Conservation (phyloP, 441 rosid genomes). For the Erodium trifolium region DNA sequence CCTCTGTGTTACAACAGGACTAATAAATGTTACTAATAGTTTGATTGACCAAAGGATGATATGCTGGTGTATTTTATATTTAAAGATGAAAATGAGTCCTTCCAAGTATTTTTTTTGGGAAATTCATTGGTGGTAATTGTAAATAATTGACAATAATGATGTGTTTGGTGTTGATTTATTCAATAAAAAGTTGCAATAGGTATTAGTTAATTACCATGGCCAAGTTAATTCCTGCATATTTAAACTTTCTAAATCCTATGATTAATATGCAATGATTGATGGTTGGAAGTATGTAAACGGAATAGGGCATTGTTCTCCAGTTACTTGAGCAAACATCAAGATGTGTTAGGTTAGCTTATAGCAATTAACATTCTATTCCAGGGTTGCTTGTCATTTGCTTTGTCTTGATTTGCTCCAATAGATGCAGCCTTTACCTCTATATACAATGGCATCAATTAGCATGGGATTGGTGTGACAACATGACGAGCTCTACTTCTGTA, state of each 20-base stretch:
- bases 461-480: not conserved
- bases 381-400: not conserved
- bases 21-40: not conserved
- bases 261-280: not conserved
- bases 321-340: conserved; percentile 1
- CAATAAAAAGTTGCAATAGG: not conserved
- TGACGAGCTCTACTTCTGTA: not conserved
- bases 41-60: not conserved
- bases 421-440: not conserved
- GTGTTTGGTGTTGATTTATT: conserved; percentile 2
- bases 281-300: not conserved
- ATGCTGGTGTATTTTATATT: not conserved
- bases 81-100: conserved; percentile 4
- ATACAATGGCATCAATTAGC: not conserved
- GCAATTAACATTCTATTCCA: not conserved
- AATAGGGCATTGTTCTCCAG: not conserved
- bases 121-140: not conserved
- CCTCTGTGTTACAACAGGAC: not conserved
- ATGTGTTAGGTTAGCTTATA: not conserved
- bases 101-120: not conserved
- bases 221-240: not conserved
- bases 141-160: not conserved
- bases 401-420: not conserved
- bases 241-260: not conserved
- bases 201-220: not conserved